phyloP scores from a whole-genome alignment of 805 yeast species.

The Hanseniaspora lindneri region DNA sequence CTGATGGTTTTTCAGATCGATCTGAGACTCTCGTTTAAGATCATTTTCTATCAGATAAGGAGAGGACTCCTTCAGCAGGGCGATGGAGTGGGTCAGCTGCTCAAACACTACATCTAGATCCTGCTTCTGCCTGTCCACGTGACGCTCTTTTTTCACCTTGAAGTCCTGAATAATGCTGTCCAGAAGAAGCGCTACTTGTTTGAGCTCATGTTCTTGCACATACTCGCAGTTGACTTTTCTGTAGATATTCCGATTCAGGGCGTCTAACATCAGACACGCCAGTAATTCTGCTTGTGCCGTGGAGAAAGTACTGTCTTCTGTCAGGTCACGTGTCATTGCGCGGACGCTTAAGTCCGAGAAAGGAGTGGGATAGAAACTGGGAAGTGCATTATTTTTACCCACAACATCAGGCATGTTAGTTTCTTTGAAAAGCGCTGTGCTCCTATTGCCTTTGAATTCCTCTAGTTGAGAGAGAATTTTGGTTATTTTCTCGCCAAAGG shows the following conservation, averaged over 20 bases:
- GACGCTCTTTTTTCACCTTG: constrained; percentile 59
- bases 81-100: constrained; percentile 58
- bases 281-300: constrained; percentile 22
- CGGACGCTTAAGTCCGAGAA: constrained; percentile 7
- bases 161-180: constrained; percentile 88
- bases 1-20: constrained; percentile 75
- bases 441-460: too few species aligned
- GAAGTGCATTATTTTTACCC: background rate
- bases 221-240: constrained; percentile 31
- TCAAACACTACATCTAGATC: constrained; percentile 56
- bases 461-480: too few species aligned
- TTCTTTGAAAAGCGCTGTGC: background rate
- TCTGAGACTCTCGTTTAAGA: constrained; percentile 64
- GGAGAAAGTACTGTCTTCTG: constrained; percentile 20
- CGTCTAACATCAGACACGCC: constrained; percentile 28
- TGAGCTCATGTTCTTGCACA: constrained; percentile 48
- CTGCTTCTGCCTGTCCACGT: constrained; percentile 58
- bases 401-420: background rate
- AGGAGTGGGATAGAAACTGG: background rate
- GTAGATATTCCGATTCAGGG: constrained; percentile 33
- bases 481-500: too few species aligned
- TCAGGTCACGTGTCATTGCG: constrained; percentile 6
- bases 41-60: constrained; percentile 48
- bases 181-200: constrained; percentile 76
- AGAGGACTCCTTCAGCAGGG: constrained; percentile 62